Evolutionary conservation across 441 rosid species (phyloP), one percentile per base, ranked within the genome.

Genomic region (Codiaeum variegatum): DNA sequence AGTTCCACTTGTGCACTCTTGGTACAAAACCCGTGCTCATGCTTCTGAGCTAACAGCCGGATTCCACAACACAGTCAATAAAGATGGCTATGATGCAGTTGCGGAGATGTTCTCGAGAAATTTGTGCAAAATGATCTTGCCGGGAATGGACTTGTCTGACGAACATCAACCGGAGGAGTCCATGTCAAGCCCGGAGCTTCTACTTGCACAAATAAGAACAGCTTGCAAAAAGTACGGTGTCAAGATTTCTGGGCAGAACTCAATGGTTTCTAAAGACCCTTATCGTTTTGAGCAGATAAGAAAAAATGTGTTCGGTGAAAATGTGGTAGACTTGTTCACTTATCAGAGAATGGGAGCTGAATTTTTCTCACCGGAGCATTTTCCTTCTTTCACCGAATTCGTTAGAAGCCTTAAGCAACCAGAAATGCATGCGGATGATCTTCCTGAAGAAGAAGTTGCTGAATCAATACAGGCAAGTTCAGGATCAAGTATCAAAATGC

Each of bases 291-390:
- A 87, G 78, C 90, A 84, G 87, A 87, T 94, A 49, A 84, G 60
- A 83, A 87, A 88, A 76, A 88, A 82, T 31, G 56, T 88, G 47
- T 73, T 62, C 5, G 85, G 83, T 38, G 88, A 67, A 32, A 75
- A 76, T 59, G 73, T 24, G 6, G 67, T 87, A 18, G 88, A 83
- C 69, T 71, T 84, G 83, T 92, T 92, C 77, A 85, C 87, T 42
- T 92, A 90, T 80, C 97, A 94, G 79, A 85, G 98, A 79, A 94
- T 92, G 98, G 98, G 98, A 77, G 98, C 94, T 4, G 80, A 83
- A 58, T 94, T 94, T 86, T 94, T 94, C 86, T 92, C 98, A 1
- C 98, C 98, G 0, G 93, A 89, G 62, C 97, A 92, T 82, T 92
- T 94, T 44, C 95, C 90, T 29, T 81, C 81, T 6, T 94, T 94